These are phyloP conservation scores for Suillus cothurnatus DNA, from an alignment of 768 basidiomycete species.

Conservation along the genomic window DNA sequence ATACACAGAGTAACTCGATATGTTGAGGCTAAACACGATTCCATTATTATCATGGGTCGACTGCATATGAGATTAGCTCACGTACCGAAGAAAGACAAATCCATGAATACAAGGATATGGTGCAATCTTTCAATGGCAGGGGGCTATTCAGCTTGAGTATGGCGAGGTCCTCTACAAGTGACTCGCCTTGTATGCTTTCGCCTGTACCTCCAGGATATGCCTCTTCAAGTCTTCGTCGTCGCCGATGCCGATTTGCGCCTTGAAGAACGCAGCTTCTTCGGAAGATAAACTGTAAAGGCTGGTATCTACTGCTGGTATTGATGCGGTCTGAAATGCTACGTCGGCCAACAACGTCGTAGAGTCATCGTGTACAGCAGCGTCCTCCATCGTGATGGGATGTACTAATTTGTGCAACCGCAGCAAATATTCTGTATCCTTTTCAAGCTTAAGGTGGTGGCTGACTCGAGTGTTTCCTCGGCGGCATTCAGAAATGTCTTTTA, in stretches of 20 bases:
- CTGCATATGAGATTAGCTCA: neutral
- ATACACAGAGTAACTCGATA: slow-evolving; percentile 16
- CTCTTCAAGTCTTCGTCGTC: slow-evolving; percentile 27
- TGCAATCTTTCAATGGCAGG: neutral
- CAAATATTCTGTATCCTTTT: neutral
- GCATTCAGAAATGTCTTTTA: neutral
- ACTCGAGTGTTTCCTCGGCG: neutral
- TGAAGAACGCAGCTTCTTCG: slow-evolving; percentile 24
- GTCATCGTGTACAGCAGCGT: neutral
- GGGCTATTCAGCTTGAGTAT: neutral
- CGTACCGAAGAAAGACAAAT: slow-evolving; percentile 26
- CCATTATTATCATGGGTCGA: neutral
- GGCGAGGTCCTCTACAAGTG: neutral
- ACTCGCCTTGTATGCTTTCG: slow-evolving; percentile 28
- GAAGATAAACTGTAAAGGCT: slow-evolving; percentile 6
- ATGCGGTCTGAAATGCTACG: neutral
- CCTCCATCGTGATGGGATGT: neutral
- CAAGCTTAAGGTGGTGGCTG: too few relatives aligned
- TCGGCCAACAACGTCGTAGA: neutral
- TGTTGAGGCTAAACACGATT: neutral
- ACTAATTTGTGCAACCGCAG: neutral
- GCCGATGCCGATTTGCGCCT: slow-evolving; percentile 25
- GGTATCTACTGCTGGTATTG: neutral
- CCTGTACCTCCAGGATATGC: slow-evolving; percentile 30
- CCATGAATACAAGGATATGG: slow-evolving; percentile 30